A percentile compares a stretch with the other conserved stretches of the same genome.
Conservation (phyloP, 2,329 filamentous ascomycete genomes). For the Verticillium zaregamsianum region DNA sequence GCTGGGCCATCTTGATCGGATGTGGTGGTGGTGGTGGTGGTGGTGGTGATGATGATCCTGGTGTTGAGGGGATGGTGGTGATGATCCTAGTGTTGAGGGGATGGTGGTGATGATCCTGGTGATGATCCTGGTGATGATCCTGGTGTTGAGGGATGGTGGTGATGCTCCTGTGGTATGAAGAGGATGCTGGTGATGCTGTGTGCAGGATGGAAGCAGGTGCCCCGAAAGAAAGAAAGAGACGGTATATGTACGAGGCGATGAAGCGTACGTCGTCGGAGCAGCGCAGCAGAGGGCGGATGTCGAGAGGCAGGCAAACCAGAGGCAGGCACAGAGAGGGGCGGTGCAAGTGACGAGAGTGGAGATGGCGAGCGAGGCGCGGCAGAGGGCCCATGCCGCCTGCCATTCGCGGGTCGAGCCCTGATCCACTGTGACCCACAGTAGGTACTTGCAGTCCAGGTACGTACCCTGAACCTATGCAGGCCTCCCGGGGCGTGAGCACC, state of each 20-base stretch:
- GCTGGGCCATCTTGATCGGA: slow-evolving; percentile 4
- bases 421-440: too few relatives aligned
- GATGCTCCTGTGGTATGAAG: neutral
- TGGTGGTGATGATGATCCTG: neutral
- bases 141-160: neutral
- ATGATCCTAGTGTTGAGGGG: too few relatives aligned
- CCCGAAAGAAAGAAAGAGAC: neutral
- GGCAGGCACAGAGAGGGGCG: neutral
- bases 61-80: slow-evolving; percentile 2
- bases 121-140: neutral
- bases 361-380: neutral
- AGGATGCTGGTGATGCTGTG: too few relatives aligned
- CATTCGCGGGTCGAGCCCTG: neutral
- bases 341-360: neutral
- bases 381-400: neutral
- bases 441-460: neutral
- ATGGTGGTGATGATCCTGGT: neutral
- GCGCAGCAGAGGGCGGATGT: neutral
- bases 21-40: neutral
- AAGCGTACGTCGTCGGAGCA: neutral
- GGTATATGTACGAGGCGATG: neutral
- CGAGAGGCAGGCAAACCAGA: neutral
- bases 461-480: neutral
- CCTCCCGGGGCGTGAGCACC: too few relatives aligned
- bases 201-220: too few relatives aligned